Conservation (phyloP, 2,329 filamentous ascomycete genomes). For the Colletotrichum eleusines region DNA sequence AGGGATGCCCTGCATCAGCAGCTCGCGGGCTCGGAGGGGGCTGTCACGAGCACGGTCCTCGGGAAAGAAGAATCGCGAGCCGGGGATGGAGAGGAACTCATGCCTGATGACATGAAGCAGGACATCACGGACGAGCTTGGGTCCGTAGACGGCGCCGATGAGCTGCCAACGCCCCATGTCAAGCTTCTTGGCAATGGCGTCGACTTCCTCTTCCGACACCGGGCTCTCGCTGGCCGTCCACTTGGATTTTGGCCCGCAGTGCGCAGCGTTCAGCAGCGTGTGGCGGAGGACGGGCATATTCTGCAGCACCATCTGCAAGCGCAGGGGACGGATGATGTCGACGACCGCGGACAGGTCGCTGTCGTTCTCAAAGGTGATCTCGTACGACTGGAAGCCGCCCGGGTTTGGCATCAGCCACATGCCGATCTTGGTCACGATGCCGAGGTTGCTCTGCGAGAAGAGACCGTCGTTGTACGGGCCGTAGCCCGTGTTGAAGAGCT, state of each 20-base stretch:
- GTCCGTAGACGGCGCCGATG: constrained; percentile 57
- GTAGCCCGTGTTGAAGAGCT: constrained; percentile 57
- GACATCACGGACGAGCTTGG: constrained; percentile 48
- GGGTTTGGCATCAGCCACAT: constrained; percentile 66
- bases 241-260: constrained; percentile 51
- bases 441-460: constrained; percentile 63
- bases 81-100: constrained; percentile 50
- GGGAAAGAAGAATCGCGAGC: constrained; percentile 52
- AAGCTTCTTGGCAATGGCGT: constrained; percentile 55
- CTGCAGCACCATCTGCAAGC: constrained; percentile 58
- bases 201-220: constrained; percentile 54
- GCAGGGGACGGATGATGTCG: constrained; percentile 53
- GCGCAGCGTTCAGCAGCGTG: constrained; percentile 56
- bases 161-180: constrained; percentile 61
- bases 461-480: constrained; percentile 56
- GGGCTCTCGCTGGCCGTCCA: constrained; percentile 47
- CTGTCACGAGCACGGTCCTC: constrained; percentile 50
- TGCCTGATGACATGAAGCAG: constrained; percentile 51
- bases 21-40: constrained; percentile 45
- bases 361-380: constrained; percentile 45
- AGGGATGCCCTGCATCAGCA: constrained; percentile 51
- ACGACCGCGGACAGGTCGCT: constrained; percentile 45
- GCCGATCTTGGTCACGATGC: constrained; percentile 66
- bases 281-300: constrained; percentile 61
- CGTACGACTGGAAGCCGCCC: constrained; percentile 56